Conservation (phyloP, 2,329 filamentous ascomycete genomes). For the Eutypella sp. region DNA sequence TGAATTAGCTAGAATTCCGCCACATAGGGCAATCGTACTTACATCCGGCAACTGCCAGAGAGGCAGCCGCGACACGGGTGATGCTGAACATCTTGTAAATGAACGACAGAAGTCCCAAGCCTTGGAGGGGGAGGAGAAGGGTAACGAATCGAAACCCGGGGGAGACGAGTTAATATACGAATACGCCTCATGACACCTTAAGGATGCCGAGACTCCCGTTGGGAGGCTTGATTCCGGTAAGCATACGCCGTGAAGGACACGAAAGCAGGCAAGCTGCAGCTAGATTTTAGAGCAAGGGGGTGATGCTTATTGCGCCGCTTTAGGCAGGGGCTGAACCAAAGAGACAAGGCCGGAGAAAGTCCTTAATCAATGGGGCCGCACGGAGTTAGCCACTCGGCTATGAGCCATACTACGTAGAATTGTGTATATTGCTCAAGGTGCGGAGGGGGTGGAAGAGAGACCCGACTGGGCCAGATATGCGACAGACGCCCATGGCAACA, state of each 20-base stretch:
- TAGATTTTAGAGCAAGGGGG: too few species aligned
- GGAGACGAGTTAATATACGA: constrained; percentile 20
- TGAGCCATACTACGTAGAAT: constrained; percentile 16
- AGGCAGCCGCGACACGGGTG: constrained; percentile 23
- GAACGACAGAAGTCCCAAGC: constrained; percentile 18
- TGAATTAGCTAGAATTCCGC: constrained; percentile 10
- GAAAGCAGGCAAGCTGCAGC: constrained; percentile 14
- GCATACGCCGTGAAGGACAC: constrained; percentile 4
- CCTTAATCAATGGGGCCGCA: constrained; percentile 18
- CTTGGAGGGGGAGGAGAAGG: constrained; percentile 15
- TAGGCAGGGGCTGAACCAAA: constrained; percentile 18
- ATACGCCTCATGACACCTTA: constrained; percentile 8
- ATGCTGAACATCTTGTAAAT: constrained; percentile 25
- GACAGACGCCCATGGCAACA: constrained; percentile 20
- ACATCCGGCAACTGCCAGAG: constrained; percentile 24
- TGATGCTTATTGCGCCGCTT: constrained; percentile 6
- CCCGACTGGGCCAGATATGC: constrained; percentile 25
- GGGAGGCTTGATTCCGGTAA: constrained; percentile 19
- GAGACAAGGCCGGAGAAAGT: constrained; percentile 17
- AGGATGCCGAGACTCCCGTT: constrained; percentile 12
- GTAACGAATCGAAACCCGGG: constrained; percentile 6
- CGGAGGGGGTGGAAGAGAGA: constrained; percentile 15
- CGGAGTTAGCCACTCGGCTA: constrained; percentile 18
- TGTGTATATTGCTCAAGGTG: constrained; percentile 16
- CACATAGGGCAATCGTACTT: constrained; percentile 9